phyloP scores from a whole-genome alignment of 192 early-diverging fungal genomes.

The Phlyctochytrium bullatum region DNA sequence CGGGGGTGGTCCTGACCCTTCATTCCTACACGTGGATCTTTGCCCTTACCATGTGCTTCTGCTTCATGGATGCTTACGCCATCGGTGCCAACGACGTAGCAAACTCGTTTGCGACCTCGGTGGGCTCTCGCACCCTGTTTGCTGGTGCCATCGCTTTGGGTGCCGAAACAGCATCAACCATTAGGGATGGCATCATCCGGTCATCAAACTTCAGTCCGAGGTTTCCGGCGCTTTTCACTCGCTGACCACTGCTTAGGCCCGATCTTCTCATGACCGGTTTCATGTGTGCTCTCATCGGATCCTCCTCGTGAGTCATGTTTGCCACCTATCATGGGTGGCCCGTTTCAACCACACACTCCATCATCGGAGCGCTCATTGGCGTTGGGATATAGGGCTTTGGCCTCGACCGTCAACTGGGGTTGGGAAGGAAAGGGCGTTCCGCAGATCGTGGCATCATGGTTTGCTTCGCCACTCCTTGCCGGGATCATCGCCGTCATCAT shows the following conservation, averaged over 20 bases:
- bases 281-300: slow-evolving; percentile 76
- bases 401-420: slow-evolving; percentile 59
- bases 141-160: slow-evolving; percentile 76
- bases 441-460: slow-evolving; percentile 73
- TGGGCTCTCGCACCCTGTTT: slow-evolving; percentile 77
- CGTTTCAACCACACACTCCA: slow-evolving; percentile 79
- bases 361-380: slow-evolving; percentile 76
- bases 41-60: slow-evolving; percentile 57
- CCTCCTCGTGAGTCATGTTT: slow-evolving; percentile 71
- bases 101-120: slow-evolving; percentile 83
- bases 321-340: slow-evolving; percentile 66
- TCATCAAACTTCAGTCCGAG: slow-evolving; percentile 49
- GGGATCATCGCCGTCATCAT: slow-evolving; percentile 64
- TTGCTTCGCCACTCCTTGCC: slow-evolving; percentile 65
- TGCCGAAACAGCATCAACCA: slow-evolving; percentile 69
- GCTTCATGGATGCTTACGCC: slow-evolving; percentile 71
- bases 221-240: no score
- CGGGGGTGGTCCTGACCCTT: no score
- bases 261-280: slow-evolving; percentile 81
- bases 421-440: slow-evolving; percentile 33
- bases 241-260: no score
- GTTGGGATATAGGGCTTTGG: slow-evolving; percentile 74
- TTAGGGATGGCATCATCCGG: slow-evolving; percentile 71
- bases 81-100: slow-evolving; percentile 90
- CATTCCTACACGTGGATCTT: slow-evolving; percentile 58